These are phyloP conservation scores for Phlebiopsis flavidoalba DNA, from an alignment of 768 basidiomycete genomes.

Conservation along the genomic window DNA sequence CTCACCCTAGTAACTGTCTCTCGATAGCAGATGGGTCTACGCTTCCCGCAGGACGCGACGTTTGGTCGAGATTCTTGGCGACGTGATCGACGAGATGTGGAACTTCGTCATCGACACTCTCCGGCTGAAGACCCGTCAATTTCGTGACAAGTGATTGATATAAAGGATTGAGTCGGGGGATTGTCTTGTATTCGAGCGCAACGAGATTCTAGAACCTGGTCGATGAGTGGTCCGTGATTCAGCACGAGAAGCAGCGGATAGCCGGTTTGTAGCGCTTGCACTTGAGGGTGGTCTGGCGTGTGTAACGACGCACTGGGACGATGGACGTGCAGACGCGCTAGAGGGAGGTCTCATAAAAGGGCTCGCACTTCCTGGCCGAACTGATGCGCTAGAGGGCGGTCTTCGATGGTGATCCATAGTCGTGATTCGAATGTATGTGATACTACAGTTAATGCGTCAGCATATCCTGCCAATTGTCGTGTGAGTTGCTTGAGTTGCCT, in stretches of 20 bases:
- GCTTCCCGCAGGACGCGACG: constrained; percentile 51
- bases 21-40: constrained; percentile 53
- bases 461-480: not conserved
- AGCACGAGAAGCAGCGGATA: constrained; percentile 32
- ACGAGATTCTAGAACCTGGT: constrained; percentile 30
- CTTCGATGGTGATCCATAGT: not conserved
- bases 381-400: constrained; percentile 11
- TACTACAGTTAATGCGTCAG: not conserved
- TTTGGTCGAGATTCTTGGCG: constrained; percentile 53
- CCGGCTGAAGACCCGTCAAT: constrained; percentile 45
- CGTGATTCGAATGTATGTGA: not conserved
- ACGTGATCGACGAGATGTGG: constrained; percentile 49
- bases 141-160: constrained; percentile 53
- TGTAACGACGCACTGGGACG: constrained; percentile 31
- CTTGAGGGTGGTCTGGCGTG: constrained; percentile 38
- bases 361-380: constrained; percentile 31
- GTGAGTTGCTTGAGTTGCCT: not conserved
- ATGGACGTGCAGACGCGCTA: constrained; percentile 38
- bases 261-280: constrained; percentile 35
- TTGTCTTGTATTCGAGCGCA: constrained; percentile 48
- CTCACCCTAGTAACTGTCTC: constrained; percentile 51
- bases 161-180: constrained; percentile 46
- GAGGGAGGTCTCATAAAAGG: constrained; percentile 40
- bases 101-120: constrained; percentile 38
- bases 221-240: constrained; percentile 25